A percentile compares a stretch with the other conserved stretches of the same genome.
phyloP scores from a whole-genome alignment of 345 rosid genomes.

The Salix purpurea region DNA sequence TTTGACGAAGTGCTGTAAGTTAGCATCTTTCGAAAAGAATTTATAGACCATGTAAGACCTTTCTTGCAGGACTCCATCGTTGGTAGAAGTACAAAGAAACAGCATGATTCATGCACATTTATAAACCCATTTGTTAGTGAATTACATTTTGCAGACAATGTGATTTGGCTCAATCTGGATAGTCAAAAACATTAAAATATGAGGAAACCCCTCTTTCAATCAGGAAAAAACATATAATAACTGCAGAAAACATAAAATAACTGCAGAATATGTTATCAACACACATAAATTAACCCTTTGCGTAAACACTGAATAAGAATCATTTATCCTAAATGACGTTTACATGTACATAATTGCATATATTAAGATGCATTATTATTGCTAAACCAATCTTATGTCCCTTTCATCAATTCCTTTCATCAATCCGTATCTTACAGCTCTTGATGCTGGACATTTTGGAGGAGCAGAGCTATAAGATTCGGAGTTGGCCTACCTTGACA shows the following conservation, averaged over 20 bases:
- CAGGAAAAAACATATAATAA: not conserved
- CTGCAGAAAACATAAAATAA: not conserved
- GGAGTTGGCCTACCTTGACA: too few relatives aligned
- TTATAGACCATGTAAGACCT: not conserved
- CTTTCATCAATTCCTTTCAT: not conserved
- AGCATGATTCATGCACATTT: constrained; percentile 5
- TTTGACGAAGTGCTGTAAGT: not conserved
- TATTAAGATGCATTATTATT: not conserved
- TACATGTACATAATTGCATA: not conserved
- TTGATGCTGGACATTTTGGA: too few relatives aligned
- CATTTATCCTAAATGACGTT: not conserved
- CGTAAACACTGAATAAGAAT: not conserved
- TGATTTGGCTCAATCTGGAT: not conserved
- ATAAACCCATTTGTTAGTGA: not conserved
- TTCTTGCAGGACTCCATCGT: not conserved
- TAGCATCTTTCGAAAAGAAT: not conserved
- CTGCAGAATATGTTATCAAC: not conserved
- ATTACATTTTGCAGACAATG: not conserved
- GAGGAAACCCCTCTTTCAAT: not conserved
- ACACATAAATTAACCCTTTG: not conserved
- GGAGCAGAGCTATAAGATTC: too few relatives aligned
- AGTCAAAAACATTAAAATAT: not conserved
- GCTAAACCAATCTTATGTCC: not conserved
- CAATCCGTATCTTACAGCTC: not conserved
- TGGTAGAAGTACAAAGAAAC: not conserved